Base-by-base conservation (phyloP, 2,329 filamentous ascomycete genomes). In the Colletotrichum horii region DNA sequence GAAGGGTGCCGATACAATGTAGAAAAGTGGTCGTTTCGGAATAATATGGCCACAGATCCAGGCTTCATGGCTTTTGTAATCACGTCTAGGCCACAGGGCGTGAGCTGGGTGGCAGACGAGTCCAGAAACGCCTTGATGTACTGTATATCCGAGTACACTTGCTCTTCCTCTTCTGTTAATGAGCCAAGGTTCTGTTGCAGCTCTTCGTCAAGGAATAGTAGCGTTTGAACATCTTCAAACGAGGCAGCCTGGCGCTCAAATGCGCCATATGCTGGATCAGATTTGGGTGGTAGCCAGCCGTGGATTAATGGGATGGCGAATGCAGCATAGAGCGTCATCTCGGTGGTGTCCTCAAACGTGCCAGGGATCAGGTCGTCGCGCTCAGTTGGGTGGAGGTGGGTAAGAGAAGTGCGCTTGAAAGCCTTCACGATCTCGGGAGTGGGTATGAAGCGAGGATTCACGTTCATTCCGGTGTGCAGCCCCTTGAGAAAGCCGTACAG, bases 21-120 rank as follows among this genome's bases (percentile, higher is more conserved):
- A 56, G 95, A 96, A 81, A 99, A 99, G 83, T 99, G 97, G 81
- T 99, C 96, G 80, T 99, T 99, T 30, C 97, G 92, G 87, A 99
- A 99, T 2, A 99, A 85, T 66, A 99, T 98, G 1, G 95, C 95
- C 77, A 98, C 91, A 2, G 94, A 92, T 3, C 96, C 96, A 2
- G 95, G 93, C 15, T 90, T 87, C 73, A 98, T 89, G 8, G 90
- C 92, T 66, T 91, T 91, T 1, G 89, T 90, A 52, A 98, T 93
- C 2, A 94, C 91, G 52, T 94, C 90, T 4, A 99, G 88, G 0
- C 97, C 97, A 83, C 93, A 94, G 0, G 91, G 88, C 0, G 97
- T 98, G 26, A 99, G 87, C 80, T 99, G 97, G 0, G 97, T 98
- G 0, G 95, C 93, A 76, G 95, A 96, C 2, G 88, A 89, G 5